A percentile compares a stretch with the other conserved stretches of the same genome.
Evolutionary conservation across 2,329 filamentous ascomycete species (phyloP).

Genomic region (Chaetomium strumarium): DNA sequence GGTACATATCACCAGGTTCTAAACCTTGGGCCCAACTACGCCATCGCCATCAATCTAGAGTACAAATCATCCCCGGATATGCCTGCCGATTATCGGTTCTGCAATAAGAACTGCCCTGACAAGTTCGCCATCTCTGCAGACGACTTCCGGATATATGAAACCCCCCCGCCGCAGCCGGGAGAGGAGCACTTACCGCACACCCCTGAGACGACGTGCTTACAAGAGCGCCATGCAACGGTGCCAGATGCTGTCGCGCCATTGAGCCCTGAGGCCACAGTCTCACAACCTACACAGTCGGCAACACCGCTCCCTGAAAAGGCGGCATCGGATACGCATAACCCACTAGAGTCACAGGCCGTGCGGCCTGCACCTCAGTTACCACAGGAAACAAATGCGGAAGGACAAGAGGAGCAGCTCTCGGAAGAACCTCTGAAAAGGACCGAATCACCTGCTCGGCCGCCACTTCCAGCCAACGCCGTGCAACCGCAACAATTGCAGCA

Average conservation of each 20-base stretch:
- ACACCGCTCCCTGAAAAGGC: slow-evolving; percentile 11
- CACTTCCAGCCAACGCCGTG: neutral
- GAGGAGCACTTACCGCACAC: slow-evolving; percentile 3
- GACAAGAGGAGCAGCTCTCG: neutral
- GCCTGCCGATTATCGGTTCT: slow-evolving; percentile 21
- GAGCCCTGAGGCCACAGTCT: neutral
- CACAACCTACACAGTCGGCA: slow-evolving; percentile 1
- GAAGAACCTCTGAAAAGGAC: neutral
- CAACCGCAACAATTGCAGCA: neutral
- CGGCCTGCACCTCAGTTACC: neutral
- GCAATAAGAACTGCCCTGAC: slow-evolving; percentile 23
- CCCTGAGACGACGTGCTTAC: slow-evolving; percentile 7
- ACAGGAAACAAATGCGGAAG: neutral
- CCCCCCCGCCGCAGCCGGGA: neutral
- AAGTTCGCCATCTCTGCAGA: slow-evolving; percentile 23
- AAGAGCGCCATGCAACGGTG: neutral
- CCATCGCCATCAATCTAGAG: slow-evolving; percentile 25
- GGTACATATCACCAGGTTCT: slow-evolving; percentile 27
- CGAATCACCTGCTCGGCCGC: neutral
- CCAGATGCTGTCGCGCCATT: neutral
- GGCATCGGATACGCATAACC: neutral
- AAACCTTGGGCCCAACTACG: slow-evolving; percentile 25
- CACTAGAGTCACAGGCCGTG: neutral
- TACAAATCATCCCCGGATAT: slow-evolving; percentile 24
- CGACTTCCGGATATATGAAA: slow-evolving; percentile 21